Evolutionary conservation across 345 rosid species (phyloP).

Genomic region (Eucalyptus marginata): DNA sequence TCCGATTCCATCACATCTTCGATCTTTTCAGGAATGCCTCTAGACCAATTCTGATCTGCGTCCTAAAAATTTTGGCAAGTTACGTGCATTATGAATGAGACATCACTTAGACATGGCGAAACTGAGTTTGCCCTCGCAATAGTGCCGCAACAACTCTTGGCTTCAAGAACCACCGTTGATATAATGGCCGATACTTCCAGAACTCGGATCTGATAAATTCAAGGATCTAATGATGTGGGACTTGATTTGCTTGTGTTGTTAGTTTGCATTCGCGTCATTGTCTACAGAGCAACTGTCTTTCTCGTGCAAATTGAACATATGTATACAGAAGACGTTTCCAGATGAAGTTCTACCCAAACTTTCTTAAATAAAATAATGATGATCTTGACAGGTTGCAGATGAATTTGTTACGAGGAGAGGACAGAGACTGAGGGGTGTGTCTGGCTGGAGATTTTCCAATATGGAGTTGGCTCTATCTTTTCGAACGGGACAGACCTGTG

Average conservation of each 20-base stretch:
- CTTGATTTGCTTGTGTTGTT: background rate
- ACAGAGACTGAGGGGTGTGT: background rate
- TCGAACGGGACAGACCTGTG: background rate
- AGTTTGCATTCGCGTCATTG: background rate
- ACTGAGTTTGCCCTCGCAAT: background rate
- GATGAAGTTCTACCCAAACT: background rate
- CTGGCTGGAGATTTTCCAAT: background rate
- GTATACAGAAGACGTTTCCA: background rate
- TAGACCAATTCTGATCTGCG: background rate
- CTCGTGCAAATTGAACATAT: background rate
- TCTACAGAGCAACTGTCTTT: background rate
- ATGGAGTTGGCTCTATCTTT: background rate
- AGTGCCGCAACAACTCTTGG: background rate
- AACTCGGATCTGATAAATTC: background rate
- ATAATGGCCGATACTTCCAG: background rate
- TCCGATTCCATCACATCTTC: background rate
- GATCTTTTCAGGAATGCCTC: background rate
- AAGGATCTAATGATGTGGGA: background rate
- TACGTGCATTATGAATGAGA: background rate
- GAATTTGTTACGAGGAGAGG: conserved; percentile 44
- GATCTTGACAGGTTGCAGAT: conserved; percentile 37
- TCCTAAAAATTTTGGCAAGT: background rate
- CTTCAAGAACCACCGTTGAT: background rate
- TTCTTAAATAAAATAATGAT: background rate
- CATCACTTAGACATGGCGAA: background rate